Evolutionary conservation across 148 eudicot species (phyloP).

Genomic region (Nyssa sinensis): DNA sequence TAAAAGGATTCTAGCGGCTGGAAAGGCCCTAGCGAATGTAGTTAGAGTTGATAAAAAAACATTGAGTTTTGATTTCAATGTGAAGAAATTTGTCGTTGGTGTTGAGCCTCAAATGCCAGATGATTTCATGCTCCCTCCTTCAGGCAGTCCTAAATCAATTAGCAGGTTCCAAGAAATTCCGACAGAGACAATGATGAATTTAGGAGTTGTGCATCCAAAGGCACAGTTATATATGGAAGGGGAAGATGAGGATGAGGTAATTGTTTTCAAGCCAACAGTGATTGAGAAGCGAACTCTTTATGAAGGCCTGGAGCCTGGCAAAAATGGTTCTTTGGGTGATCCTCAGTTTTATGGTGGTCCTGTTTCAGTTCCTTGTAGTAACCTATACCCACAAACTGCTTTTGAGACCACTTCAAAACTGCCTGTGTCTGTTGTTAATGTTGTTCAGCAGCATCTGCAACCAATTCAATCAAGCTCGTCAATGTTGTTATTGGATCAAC

Average conservation of each 20-base stretch:
- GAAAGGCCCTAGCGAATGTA: conserved; percentile 44
- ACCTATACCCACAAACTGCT: conserved; percentile 20
- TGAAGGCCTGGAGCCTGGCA: conserved; percentile 17
- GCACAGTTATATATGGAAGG: conserved; percentile 29
- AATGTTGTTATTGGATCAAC: conserved; percentile 33
- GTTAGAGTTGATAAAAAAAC: conserved; percentile 45
- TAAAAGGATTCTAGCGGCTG: conserved; percentile 53
- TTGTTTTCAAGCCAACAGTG: conserved; percentile 51
- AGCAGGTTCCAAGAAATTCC: conserved; percentile 17
- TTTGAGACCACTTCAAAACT: neutral
- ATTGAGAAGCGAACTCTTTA: conserved; percentile 34
- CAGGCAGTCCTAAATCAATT: conserved; percentile 18
- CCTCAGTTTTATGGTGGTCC: conserved; percentile 9
- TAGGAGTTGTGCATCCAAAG: conserved; percentile 25
- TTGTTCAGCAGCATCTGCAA: conserved; percentile 27
- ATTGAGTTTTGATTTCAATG: conserved; percentile 39
- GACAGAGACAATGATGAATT: conserved; percentile 15
- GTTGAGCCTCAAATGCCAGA: conserved; percentile 28
- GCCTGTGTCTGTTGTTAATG: conserved; percentile 10
- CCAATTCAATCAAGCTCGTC: conserved; percentile 26
- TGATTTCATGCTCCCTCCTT: conserved; percentile 16
- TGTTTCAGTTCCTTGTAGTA: conserved; percentile 18
- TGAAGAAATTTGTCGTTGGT: conserved; percentile 43
- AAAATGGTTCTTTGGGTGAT: conserved; percentile 15
- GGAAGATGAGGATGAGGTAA: conserved; percentile 61